Evolutionary conservation across 108 stramenopile species (phyloP).

Genomic region (Chaetoceros muelleri): DNA sequence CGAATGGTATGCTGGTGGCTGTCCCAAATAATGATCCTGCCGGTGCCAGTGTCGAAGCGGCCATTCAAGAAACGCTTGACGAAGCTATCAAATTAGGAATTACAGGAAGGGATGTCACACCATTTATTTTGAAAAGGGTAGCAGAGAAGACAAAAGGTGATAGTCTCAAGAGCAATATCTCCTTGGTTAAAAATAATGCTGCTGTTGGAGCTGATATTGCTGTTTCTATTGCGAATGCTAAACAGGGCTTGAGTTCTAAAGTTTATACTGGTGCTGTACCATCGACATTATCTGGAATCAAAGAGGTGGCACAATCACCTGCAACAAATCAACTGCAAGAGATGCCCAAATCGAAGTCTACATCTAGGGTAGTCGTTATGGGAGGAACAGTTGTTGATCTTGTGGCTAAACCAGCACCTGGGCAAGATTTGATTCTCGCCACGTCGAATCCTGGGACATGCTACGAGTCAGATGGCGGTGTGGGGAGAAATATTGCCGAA

Average conservation of each 20-base stretch:
- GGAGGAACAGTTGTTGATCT: constrained; percentile 79
- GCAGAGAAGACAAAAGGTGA: constrained; percentile 68
- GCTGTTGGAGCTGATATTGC: constrained; percentile 86
- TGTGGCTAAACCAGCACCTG: constrained; percentile 35
- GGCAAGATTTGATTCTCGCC: constrained; percentile 13
- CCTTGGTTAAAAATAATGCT: constrained; percentile 87
- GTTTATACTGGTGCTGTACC: constrained; percentile 7
- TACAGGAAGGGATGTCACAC: constrained; percentile 84
- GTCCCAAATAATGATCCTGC: constrained; percentile 93
- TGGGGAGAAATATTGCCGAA: constrained; percentile 60
- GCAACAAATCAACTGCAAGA: neutral
- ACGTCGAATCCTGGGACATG: constrained; percentile 46
- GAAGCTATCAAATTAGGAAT: constrained; percentile 52
- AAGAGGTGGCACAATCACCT: neutral
- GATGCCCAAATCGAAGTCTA: neutral
- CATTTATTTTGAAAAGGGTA: constrained; percentile 82
- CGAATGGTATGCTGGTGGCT: constrained; percentile 82
- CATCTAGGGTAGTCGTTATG: constrained; percentile 55
- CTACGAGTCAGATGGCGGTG: constrained; percentile 46
- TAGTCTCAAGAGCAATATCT: constrained; percentile 81
- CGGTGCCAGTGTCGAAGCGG: constrained; percentile 67
- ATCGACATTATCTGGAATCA: constrained; percentile 3
- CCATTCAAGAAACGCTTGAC: constrained; percentile 69
- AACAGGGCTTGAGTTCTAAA: neutral
- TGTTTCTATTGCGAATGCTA: constrained; percentile 36